A percentile compares a stretch with the other conserved stretches of the same genome.
phyloP scores from a whole-genome alignment of 345 rosid genomes.

The Lumnitzera littorea region DNA sequence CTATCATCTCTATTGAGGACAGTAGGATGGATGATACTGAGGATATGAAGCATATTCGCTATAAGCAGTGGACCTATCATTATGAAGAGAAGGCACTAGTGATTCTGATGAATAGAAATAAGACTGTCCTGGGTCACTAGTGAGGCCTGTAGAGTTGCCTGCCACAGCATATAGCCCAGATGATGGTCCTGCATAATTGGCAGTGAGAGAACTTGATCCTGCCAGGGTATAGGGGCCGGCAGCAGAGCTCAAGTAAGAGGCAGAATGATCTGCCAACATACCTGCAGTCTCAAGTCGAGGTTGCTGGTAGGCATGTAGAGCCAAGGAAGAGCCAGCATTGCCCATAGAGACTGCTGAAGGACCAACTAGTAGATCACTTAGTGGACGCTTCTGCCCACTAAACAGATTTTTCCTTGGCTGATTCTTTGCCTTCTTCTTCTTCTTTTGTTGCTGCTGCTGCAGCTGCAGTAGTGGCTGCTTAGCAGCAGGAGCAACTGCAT shows the following conservation, averaged over 20 bases:
- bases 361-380: slow-evolving; percentile 12
- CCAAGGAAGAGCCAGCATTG: slow-evolving; percentile 20
- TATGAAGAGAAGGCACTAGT: slow-evolving; percentile 25
- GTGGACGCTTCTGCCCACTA: slow-evolving; percentile 33
- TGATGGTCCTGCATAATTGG: slow-evolving; percentile 34
- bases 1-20: slow-evolving; percentile 29
- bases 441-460: too few relatives aligned
- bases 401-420: slow-evolving; percentile 18
- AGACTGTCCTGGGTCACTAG: slow-evolving; percentile 22
- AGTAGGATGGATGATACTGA: slow-evolving; percentile 41
- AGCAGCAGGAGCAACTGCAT: slow-evolving; percentile 21
- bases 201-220: slow-evolving; percentile 20
- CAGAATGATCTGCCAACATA: slow-evolving; percentile 19
- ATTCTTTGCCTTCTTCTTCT: slow-evolving; percentile 12
- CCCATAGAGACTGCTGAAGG: slow-evolving; percentile 15
- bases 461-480: slow-evolving; percentile 21
- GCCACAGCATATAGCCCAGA: slow-evolving; percentile 29
- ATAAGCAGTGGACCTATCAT: slow-evolving; percentile 34
- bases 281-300: slow-evolving; percentile 37
- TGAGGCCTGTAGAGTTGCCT: slow-evolving; percentile 23
- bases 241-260: slow-evolving; percentile 16
- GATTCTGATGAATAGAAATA: slow-evolving; percentile 22
- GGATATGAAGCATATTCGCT: slow-evolving; percentile 38
- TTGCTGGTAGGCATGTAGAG: slow-evolving; percentile 23
- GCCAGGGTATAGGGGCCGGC: slow-evolving; percentile 30